Conservation (phyloP, 768 basidiomycete species). For the Saitozyma podzolica region DNA sequence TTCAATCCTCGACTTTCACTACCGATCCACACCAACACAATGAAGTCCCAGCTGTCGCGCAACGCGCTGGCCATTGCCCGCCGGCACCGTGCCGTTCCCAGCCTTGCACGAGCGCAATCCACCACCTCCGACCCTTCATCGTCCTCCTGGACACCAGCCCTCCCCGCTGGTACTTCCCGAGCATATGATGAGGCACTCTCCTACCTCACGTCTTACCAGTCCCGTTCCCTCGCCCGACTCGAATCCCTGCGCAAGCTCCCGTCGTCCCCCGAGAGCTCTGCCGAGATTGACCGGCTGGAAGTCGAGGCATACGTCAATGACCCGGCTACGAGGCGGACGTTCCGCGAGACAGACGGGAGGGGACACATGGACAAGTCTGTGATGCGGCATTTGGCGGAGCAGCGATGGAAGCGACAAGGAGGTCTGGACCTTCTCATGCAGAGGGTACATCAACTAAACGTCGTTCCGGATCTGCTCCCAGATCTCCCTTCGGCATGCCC, state of each 20-base stretch:
- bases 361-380: conserved; percentile 34
- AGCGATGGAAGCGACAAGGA: conserved; percentile 81
- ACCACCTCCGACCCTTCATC: background rate
- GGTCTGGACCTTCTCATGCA: conserved; percentile 90
- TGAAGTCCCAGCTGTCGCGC: too few relatives aligned
- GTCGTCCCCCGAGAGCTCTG: conserved; percentile 52
- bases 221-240: conserved; percentile 57
- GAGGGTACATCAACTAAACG: conserved; percentile 83
- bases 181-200: conserved; percentile 74
- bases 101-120: too few relatives aligned
- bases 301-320: conserved; percentile 80
- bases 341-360: conserved; percentile 64
- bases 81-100: too few relatives aligned
- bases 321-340: conserved; percentile 77
- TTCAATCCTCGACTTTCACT: too few relatives aligned
- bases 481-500: conserved; percentile 71
- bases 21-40: too few relatives aligned
- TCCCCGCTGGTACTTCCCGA: conserved; percentile 13
- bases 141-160: conserved; percentile 10
- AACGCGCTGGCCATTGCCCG: too few relatives aligned
- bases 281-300: conserved; percentile 64
- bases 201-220: conserved; percentile 66
- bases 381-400: conserved; percentile 71
- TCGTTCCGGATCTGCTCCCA: conserved; percentile 83
- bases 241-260: conserved; percentile 51